phyloP scores from a whole-genome alignment of 768 basidiomycete genomes.

The Tricholoma bakamatsutake region DNA sequence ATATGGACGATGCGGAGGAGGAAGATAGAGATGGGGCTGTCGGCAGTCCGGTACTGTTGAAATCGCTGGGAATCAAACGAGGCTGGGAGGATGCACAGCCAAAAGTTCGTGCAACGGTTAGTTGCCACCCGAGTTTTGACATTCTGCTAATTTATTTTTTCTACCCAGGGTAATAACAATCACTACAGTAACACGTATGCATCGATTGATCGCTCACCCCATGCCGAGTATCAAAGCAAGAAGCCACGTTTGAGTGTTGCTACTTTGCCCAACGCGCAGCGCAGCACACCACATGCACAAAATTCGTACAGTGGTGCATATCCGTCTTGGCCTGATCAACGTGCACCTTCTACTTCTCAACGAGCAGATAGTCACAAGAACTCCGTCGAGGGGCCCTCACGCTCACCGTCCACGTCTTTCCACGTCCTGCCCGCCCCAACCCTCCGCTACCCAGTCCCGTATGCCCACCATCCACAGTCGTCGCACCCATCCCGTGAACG shows the following conservation, averaged over 20 bases:
- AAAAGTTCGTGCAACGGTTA: not conserved
- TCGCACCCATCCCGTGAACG: not conserved
- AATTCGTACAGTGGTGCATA: not conserved
- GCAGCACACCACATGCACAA: not conserved
- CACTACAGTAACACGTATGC: not conserved
- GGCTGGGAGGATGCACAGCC: not conserved
- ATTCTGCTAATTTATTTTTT: not conserved
- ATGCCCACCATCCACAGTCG: not conserved
- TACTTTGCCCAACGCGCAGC: not conserved
- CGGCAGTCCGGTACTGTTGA: not conserved
- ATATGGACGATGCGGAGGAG: slow-evolving; percentile 4
- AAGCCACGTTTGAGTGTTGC: not conserved
- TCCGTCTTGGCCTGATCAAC: not conserved
- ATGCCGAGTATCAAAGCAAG: not conserved
- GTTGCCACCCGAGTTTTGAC: no score
- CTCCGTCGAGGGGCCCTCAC: not conserved
- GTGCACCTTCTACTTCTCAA: not conserved
- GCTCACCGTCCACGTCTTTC: not conserved
- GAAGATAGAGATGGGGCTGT: not conserved
- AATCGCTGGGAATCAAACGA: not conserved
- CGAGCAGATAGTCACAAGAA: not conserved
- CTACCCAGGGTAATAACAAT: not conserved
- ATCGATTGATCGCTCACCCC: not conserved
- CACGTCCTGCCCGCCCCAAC: not conserved
- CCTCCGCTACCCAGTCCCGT: not conserved